These are phyloP conservation scores for Gossypium australe DNA, from an alignment of 345 rosid genomes.

Conservation along the genomic window DNA sequence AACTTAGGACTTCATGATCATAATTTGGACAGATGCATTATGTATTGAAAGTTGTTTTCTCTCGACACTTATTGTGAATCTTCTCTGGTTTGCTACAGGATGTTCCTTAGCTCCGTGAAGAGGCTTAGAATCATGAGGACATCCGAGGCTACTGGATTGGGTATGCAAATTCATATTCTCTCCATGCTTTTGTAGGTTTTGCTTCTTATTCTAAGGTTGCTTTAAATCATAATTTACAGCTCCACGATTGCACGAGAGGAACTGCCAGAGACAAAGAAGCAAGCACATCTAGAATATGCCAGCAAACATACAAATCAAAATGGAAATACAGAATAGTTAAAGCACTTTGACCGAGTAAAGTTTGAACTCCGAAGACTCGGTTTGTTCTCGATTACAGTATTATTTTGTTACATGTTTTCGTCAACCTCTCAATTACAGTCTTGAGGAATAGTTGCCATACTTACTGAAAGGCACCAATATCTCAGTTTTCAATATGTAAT, in stretches of 20 bases:
- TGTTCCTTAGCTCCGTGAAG: constrained; percentile 71
- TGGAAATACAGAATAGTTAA: constrained; percentile 14
- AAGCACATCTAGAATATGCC: constrained; percentile 18
- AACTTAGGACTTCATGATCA: neutral
- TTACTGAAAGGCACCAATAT: constrained; percentile 18
- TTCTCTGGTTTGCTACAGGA: constrained; percentile 36
- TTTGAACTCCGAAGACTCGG: constrained; percentile 12
- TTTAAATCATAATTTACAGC: constrained; percentile 23
- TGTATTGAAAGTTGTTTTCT: neutral
- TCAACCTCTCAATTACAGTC: constrained; percentile 26
- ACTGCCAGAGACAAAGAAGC: constrained; percentile 22
- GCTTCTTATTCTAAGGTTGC: constrained; percentile 12
- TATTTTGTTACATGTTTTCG: constrained; percentile 13
- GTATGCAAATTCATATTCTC: constrained; percentile 29
- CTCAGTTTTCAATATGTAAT: constrained; percentile 19
- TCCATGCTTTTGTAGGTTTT: neutral
- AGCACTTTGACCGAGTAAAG: constrained; percentile 22
- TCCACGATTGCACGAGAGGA: constrained; percentile 31
- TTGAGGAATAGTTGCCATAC: constrained; percentile 9
- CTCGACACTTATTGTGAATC: neutral
- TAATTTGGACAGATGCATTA: neutral
- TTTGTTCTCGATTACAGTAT: constrained; percentile 22
- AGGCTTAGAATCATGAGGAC: constrained; percentile 87
- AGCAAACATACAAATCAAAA: constrained; percentile 13
- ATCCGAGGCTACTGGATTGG: constrained; percentile 75